Evolutionary conservation across 129 eudicot genomes (phyloP).

Genomic region (Artemisia argyi): DNA sequence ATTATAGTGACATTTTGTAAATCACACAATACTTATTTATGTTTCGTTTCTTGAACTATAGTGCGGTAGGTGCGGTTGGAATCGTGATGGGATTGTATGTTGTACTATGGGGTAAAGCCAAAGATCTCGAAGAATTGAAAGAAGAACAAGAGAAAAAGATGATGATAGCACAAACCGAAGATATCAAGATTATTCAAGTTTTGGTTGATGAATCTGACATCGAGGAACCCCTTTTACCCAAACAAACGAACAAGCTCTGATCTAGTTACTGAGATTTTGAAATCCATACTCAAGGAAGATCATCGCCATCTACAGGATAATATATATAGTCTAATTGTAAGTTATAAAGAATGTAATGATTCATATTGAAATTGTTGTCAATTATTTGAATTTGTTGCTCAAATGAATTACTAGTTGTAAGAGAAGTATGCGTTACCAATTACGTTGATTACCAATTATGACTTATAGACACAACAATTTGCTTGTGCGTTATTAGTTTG

Average conservation of each 20-base stretch:
- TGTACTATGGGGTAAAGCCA: conserved; percentile 80
- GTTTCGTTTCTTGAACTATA: conserved; percentile 17
- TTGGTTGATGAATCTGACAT: conserved; percentile 41
- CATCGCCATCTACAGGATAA: not conserved
- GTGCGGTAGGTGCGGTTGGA: conserved; percentile 60
- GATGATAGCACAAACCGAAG: conserved; percentile 22
- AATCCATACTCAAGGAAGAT: not conserved
- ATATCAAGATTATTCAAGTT: conserved; percentile 24
- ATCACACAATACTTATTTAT: not conserved
- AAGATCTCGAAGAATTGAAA: conserved; percentile 43
- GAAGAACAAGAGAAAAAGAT: conserved; percentile 26
- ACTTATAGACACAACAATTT: too few relatives aligned
- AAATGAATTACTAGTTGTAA: conserved; percentile 1
- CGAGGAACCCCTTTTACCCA: conserved; percentile 58
- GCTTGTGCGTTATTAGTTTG: too few relatives aligned
- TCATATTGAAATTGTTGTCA: not conserved
- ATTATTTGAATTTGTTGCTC: not conserved
- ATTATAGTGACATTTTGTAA: too few relatives aligned
- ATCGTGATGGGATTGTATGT: conserved; percentile 65
- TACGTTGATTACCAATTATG: too few relatives aligned
- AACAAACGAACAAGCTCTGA: conserved; percentile 15
- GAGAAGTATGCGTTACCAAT: not conserved
- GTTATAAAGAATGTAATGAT: not conserved
- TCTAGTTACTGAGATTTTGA: conserved; percentile 3
- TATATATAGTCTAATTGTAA: conserved; percentile 15